Evolutionary conservation across 768 basidiomycete species (phyloP), one percentile per base, ranked within the genome.

Genomic region (Mycena epipterygia): DNA sequence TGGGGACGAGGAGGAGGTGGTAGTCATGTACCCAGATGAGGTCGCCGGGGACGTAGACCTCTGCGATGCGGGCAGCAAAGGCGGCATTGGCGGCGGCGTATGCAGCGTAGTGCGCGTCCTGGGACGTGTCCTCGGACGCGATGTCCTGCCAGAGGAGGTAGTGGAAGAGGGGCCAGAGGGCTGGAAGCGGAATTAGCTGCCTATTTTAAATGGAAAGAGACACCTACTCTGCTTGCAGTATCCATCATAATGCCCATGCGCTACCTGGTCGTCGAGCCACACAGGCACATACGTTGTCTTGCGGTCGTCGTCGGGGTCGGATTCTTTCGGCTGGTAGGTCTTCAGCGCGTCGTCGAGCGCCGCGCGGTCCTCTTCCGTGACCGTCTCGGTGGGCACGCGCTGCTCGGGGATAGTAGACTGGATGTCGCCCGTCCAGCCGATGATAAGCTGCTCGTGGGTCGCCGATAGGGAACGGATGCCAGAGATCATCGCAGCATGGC

Each of bases 121-220:
- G 95, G 5, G 93, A 93, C 1, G 93, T 91, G 74, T 94, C 93
- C 76, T 96, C 95, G 30, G 92, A 92, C 12, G 94, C 93, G 68
- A 96, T 95, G 79, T 99, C 98, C 80, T 97, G 96, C 94, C 97
- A 98, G 64, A 98, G 91, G 65, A 99, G 90, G 79, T 99, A 99
- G 83, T 99, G 98, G 89, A 99, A 98, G 46, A 98, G 84, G 1
- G 97, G 97, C 97, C 97, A 99, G 49, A 99, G 90, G 42, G 92
- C 96, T 97, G 76, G 0, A 27, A 35, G 21, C 5, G 8, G n/a
- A n/a, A 27, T 59, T 52, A 41, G 70, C 64, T 25, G 66, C n/a
- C n/a, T n/a, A n/a, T n/a, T n/a, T n/a, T n/a, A 23, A 42, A 44
- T 19, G 41, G 55, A 63, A 39, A 25, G 30, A 62, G 46, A 16